Conservation (phyloP, 2,329 filamentous ascomycete genomes). For the Beauveria bassiana region DNA sequence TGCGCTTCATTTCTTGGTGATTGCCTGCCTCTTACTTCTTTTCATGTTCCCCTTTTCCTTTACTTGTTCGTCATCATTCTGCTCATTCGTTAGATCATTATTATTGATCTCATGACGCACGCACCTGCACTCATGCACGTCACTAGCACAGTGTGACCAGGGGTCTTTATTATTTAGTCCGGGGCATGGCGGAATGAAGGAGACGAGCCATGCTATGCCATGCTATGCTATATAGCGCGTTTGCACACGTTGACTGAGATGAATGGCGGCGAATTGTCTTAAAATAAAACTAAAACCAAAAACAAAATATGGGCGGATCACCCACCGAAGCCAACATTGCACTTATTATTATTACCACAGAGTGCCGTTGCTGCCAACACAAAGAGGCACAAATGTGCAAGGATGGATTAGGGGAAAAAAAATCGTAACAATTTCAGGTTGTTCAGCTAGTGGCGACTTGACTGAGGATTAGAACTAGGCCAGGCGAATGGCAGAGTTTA, state of each 20-base stretch:
- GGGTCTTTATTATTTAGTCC: not conserved
- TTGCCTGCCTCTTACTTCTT: too few relatives aligned
- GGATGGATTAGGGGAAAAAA: not conserved
- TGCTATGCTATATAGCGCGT: too few relatives aligned
- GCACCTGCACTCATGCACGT: not conserved
- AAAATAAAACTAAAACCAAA: too few relatives aligned
- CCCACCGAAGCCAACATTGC: too few relatives aligned
- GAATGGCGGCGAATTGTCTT: too few relatives aligned
- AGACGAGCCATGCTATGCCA: not conserved
- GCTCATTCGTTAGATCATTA: not conserved
- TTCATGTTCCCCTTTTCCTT: not conserved
- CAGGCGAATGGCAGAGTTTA: too few relatives aligned
- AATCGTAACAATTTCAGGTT: too few relatives aligned
- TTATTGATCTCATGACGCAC: not conserved
- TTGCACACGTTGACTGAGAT: too few relatives aligned
- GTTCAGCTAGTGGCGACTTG: not conserved
- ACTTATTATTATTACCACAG: too few relatives aligned
- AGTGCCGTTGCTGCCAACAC: not conserved
- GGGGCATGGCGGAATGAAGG: slow-evolving; percentile 1
- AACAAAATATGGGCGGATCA: too few relatives aligned
- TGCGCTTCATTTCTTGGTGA: too few relatives aligned
- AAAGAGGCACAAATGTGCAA: not conserved
- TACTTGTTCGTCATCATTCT: not conserved
- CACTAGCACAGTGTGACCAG: not conserved
- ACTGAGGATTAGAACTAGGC: not conserved